Evolutionary conservation across 768 basidiomycete genomes (phyloP), one percentile per base, ranked within the genome.

Genomic region (Phaffia tasmanica): DNA sequence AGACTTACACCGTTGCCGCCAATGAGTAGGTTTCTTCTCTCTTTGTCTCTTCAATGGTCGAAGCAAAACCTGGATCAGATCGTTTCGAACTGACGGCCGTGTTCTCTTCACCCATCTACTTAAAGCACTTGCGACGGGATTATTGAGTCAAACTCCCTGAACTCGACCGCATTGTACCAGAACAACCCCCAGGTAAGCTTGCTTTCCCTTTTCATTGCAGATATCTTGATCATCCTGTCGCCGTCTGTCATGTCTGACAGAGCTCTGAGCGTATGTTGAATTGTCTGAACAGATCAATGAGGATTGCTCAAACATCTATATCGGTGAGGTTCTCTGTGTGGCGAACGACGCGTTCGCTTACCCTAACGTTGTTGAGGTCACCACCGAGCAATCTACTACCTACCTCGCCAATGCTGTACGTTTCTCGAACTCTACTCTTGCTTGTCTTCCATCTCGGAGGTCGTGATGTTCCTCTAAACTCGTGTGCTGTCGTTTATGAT

Each of bases 251-350:
- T 16, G 15, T 48, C 50, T 5, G 6, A n/a, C 32, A 19, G 5
- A 29, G 15, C 32, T 7, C 11, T 42, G 35, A 5, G 4, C 62
- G 1, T 27, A 1, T 2, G 11, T 42, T 11, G 35, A 11, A 5
- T 32, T 9, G 19, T n/a, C 49, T 50, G 25, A 7, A 11, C 57
- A 70, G 70, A 79, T 89, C 83, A 75, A 76, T 71, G 65, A 56
- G 7, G 60, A 53, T 11, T 78, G 77, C 72, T 70, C 70, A 70
- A 88, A 88, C 78, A 78, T 89, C 74, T 87, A 88, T 76, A 73
- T 85, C 65, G 86, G 84, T 72, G 85, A 88, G 82, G 87, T 88
- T 60, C 64, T 87, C 51, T 87, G 86, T 70, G 79, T 79, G 55
- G 76, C 80, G 25, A 69, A 70, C 27, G 70, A 70, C 21, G 78